These are phyloP conservation scores for Leccinellum rugosiceps DNA, from an alignment of 768 basidiomycete genomes.

Conservation along the genomic window DNA sequence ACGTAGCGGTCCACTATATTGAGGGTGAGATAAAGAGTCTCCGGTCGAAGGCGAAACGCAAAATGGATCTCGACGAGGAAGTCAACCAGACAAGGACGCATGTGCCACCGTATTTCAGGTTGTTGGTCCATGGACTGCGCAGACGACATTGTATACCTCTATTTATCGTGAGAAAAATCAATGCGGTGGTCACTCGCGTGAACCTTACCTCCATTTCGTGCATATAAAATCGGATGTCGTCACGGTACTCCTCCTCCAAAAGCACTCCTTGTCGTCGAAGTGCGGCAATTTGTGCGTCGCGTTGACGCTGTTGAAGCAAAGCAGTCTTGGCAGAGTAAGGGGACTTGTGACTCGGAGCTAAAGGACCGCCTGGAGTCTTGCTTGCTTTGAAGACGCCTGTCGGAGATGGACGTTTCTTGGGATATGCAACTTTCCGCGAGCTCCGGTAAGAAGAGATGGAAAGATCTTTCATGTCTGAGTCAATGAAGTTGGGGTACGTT, in stretches of 20 bases:
- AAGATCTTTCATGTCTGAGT: conserved; percentile 73
- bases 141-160: conserved; percentile 89
- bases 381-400: conserved; percentile 70
- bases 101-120: conserved; percentile 98
- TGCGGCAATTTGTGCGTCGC: conserved; percentile 65
- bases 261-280: conserved; percentile 71
- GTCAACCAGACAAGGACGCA: conserved; percentile 98
- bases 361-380: conserved; percentile 48
- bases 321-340: conserved; percentile 65
- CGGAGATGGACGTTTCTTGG: conserved; percentile 84
- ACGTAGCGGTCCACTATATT: conserved; percentile 99
- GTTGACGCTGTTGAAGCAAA: conserved; percentile 60
- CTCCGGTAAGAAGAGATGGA: conserved; percentile 55
- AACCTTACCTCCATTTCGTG: conserved; percentile 93
- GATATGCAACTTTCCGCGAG: conserved; percentile 66
- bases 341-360: conserved; percentile 53
- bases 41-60: conserved; percentile 94
- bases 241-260: conserved; percentile 92
- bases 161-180: conserved; percentile 6
- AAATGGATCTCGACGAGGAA: conserved; percentile 99
- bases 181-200: background rate
- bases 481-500: conserved; percentile 27
- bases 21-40: conserved; percentile 96
- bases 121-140: conserved; percentile 98
- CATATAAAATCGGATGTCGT: conserved; percentile 94